Percentiles rank a stretch among this genome's conserved stretches.
phyloP scores from a whole-genome alignment of 139 green algal genomes.

The Parachlorella kessleri region DNA sequence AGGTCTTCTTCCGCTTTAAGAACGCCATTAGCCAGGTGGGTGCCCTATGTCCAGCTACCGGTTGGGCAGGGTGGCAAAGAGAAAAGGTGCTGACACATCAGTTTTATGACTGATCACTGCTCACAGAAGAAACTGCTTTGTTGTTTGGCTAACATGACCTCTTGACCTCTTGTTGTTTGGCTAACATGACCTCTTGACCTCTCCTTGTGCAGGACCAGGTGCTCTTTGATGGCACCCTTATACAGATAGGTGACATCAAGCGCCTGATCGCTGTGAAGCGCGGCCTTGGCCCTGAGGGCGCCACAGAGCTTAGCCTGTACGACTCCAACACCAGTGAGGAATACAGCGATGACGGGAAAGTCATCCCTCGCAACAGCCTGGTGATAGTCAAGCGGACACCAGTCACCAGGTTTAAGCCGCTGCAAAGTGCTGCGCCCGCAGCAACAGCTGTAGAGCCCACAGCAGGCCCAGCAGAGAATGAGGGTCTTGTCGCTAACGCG shows the following conservation, averaged over 20 bases:
- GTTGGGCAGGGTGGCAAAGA: no score
- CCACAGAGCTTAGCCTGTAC: slow-evolving; percentile 64
- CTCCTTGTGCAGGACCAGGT: slow-evolving; percentile 70
- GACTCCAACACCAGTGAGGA: slow-evolving; percentile 59
- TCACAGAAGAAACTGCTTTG: no score
- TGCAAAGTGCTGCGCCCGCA: slow-evolving; percentile 3
- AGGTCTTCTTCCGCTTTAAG: slow-evolving; percentile 78
- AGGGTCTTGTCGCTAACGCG: neutral
- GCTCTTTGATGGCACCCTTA: slow-evolving; percentile 74
- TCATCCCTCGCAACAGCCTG: slow-evolving; percentile 63
- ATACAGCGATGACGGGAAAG: slow-evolving; percentile 63
- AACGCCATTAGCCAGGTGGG: slow-evolving; percentile 44
- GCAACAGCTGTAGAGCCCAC: neutral
- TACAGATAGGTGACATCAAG: slow-evolving; percentile 80
- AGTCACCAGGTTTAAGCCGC: slow-evolving; percentile 30
- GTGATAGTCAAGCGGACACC: slow-evolving; percentile 74
- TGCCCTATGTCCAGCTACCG: no score
- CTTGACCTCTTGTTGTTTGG: no score
- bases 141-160: no score
- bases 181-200: no score
- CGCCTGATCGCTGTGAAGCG: slow-evolving; percentile 78
- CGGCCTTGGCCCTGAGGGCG: slow-evolving; percentile 63
- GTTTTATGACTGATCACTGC: no score
- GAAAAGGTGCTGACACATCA: no score
- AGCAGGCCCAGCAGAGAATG: neutral